Evolutionary conservation across 139 green algal genomes (phyloP), one percentile per base, ranked within the genome.

Genomic region (Chlorella vulgaris): DNA sequence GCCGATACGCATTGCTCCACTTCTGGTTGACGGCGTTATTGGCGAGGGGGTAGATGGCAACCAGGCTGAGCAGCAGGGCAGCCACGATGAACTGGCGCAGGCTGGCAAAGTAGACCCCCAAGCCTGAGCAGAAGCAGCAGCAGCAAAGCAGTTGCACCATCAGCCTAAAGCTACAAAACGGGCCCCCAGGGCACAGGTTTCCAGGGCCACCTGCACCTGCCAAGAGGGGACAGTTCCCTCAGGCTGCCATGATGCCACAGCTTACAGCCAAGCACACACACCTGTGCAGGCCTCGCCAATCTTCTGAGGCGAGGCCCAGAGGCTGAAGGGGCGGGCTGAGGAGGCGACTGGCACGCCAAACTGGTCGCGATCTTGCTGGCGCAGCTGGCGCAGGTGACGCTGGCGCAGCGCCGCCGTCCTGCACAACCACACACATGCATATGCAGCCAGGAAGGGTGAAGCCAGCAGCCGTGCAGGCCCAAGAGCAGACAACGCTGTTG

Each of bases 1-100:
- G 65, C 18, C 65, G 85, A 67, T 90, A 90, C 29, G 24, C 62
- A 7, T 85, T 40, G 5, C 63, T 50, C 71, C 86, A 90, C 28
- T 39, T 38, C 55, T 85, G 50, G 36, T 47, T 82, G 35, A 31
- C 66, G 19, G 84, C 28, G 78, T 90, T 90, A 73, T 84, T 71
- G 21, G 77, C 80, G 28, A 89, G 76, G 7, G 82, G 86, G 69
- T 90, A 90, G 40, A 90, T 90, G 68, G 60, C 61, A 0, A 84
- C n/a, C 6, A 90, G 65, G 74, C 51, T 78, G 26, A 89, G 78
- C 42, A 90, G 65, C 50, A 89, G 75, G 28, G 75, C 86, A 28
- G 81, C 67, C 47, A 83, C 18, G 28, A 87, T 65, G n/a, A 85
- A 67, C 47, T 62, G 50, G 43, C 58, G 47, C 31, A 87, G 29